Evolutionary conservation across 352 stramenopile species (phyloP).

Genomic region (Globisporangium spinosum): DNA sequence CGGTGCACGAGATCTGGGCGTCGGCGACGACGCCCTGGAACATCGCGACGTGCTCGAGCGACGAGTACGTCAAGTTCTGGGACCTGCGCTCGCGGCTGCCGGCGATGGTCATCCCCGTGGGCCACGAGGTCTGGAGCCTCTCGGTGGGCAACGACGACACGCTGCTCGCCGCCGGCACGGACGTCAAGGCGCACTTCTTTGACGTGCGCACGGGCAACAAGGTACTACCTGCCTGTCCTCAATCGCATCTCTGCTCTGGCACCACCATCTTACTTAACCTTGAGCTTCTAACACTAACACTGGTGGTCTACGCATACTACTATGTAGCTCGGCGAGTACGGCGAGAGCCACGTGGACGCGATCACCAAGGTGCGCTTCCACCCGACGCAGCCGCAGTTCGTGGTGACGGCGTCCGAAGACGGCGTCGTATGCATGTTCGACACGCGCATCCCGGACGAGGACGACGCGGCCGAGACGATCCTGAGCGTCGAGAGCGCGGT

Average conservation of each 20-base stretch:
- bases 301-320: not conserved
- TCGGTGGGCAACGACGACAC: constrained; percentile 73
- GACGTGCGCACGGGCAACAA: constrained; percentile 64
- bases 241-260: no score
- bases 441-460: constrained; percentile 75
- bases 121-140: constrained; percentile 77
- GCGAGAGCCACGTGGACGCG: constrained; percentile 86
- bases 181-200: constrained; percentile 80
- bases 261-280: not conserved
- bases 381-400: constrained; percentile 62
- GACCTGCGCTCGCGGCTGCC: constrained; percentile 57
- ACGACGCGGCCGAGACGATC: constrained; percentile 88
- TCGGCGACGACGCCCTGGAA: constrained; percentile 57
- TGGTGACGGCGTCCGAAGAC: constrained; percentile 90
- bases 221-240: constrained; percentile 8
- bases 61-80: constrained; percentile 86
- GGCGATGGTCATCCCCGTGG: constrained; percentile 57
- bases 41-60: constrained; percentile 80
- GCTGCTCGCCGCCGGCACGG: constrained; percentile 65
- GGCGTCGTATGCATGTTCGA: constrained; percentile 90
- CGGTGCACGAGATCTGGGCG: constrained; percentile 81
- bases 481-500: constrained; percentile 89
- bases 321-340: constrained; percentile 71
- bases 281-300: not conserved
- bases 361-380: constrained; percentile 89